Base-by-base conservation (phyloP, 2,329 filamentous ascomycete species). In the Bipolaris gigantea region DNA sequence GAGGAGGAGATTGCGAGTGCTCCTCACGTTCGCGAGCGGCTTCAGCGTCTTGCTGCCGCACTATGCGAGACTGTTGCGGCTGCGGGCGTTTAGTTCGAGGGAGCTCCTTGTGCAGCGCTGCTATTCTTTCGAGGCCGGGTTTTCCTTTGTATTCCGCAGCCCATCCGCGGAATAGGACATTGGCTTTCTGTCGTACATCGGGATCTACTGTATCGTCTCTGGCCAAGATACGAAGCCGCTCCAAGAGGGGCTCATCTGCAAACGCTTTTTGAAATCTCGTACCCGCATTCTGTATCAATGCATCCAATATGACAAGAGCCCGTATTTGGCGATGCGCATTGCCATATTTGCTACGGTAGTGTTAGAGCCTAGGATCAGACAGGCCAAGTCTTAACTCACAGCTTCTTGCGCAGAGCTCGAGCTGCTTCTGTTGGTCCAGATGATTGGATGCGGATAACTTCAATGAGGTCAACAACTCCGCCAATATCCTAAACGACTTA, bases 211-310 rank as follows among this genome's bases (percentile, higher is more conserved):
- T 82, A 16, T 90, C 83, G 48, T 94, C 92, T 16, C 89, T 92
- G 32, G 89, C 92, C 61, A 93, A 89, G 32, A 97, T 87, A 19
- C 94, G 87, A 48, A 99, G 81, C 21, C 94, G 89, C 76, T 99
- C 94, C 2, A 99, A 84, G 35, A 99, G 80, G 27, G 92, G 89
- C 71, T 97, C 92, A 67, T 99, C 93, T 9, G 87, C 89, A 73
- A 97, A 96, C 15, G 85, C 84, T 44, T 90, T 86, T 74, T 97
- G 89, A 71, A 97, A 97, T 11, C 88, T 85, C 11, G 88, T 82
- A 1, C 93, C 93, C 2, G 92, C 92, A 77, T 99, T 99, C 71
- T 97, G 90, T 56, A 99, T 94, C 35, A 99, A 81, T 38, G 90
- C 92, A 72, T 99, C 94, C 2, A 99, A 83, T 45, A 99, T 87